Conservation (phyloP, 164 flowering plant genomes). For the Chloranthus sessilifolius region DNA sequence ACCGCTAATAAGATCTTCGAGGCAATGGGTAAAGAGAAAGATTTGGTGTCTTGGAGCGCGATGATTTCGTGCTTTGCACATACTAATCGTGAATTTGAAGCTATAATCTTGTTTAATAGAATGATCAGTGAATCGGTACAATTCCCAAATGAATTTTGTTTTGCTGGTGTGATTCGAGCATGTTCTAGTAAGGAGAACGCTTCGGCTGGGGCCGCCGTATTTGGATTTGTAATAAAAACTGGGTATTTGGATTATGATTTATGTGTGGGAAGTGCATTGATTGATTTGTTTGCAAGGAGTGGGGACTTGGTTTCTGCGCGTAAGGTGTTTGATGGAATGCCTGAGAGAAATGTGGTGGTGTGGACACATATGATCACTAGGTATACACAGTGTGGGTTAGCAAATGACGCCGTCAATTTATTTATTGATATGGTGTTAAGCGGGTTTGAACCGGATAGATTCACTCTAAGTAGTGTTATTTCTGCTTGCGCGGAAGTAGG, state of each 20-base stretch:
- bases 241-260: conserved; percentile 65
- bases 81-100: conserved; percentile 32
- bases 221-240: conserved; percentile 55
- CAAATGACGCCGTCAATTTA: conserved; percentile 43
- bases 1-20: conserved; percentile 40
- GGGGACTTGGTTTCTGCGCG: conserved; percentile 46
- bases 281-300: conserved; percentile 73
- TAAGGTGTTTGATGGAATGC: conserved; percentile 67
- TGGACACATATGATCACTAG: conserved; percentile 87
- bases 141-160: conserved; percentile 69
- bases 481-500: conserved; percentile 66
- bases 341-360: conserved; percentile 53
- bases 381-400: conserved; percentile 49
- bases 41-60: conserved; percentile 81
- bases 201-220: conserved; percentile 37
- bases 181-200: conserved; percentile 36
- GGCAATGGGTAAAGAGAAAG: conserved; percentile 37
- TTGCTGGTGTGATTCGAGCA: conserved; percentile 54
- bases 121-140: conserved; percentile 54
- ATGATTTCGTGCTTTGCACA: conserved; percentile 68
- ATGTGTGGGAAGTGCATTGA: conserved; percentile 70
- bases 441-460: conserved; percentile 51
- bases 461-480: conserved; percentile 52
- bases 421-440: conserved; percentile 53
- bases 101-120: conserved; percentile 34